These are phyloP conservation scores for Metarhizium brunneum DNA, from an alignment of 2,329 filamentous ascomycete genomes.

Conservation along the genomic window DNA sequence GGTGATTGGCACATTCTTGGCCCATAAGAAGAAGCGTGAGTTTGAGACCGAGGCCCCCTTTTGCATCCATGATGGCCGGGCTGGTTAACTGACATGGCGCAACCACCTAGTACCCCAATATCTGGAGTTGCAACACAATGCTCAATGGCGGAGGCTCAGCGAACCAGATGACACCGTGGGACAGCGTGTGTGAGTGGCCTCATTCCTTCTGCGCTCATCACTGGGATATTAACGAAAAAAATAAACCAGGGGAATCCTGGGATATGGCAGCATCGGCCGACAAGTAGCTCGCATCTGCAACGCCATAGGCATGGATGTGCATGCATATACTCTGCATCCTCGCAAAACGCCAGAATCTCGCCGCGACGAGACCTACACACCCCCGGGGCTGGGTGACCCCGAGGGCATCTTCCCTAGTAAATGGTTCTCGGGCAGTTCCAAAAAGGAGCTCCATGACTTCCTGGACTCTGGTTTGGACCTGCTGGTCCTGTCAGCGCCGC, in stretches of 20 bases:
- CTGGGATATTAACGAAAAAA: conserved; percentile 27
- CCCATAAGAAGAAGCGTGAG: too few species aligned
- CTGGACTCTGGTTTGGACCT: not conserved
- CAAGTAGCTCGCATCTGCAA: conserved; percentile 13
- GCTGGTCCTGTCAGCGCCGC: not conserved
- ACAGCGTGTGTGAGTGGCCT: conserved; percentile 20
- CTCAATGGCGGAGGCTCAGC: conserved; percentile 30
- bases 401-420: too few species aligned
- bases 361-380: not conserved
- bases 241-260: too few species aligned
- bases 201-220: too few species aligned
- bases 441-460: too few species aligned
- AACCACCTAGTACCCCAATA: conserved; percentile 10
- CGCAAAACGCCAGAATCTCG: conserved; percentile 23
- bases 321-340: conserved; percentile 66
- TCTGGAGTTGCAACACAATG: conserved; percentile 20
- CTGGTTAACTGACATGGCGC: not conserved
- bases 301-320: conserved; percentile 61
- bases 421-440: too few species aligned
- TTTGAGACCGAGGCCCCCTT: too few species aligned
- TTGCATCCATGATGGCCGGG: too few species aligned
- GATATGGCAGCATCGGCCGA: too few species aligned
- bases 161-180: conserved; percentile 33
- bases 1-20: too few species aligned
- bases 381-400: too few species aligned